Evolutionary conservation across 768 basidiomycete genomes (phyloP), one percentile per base, ranked within the genome.

Genomic region (Rhodotorula taiwanensis): DNA sequence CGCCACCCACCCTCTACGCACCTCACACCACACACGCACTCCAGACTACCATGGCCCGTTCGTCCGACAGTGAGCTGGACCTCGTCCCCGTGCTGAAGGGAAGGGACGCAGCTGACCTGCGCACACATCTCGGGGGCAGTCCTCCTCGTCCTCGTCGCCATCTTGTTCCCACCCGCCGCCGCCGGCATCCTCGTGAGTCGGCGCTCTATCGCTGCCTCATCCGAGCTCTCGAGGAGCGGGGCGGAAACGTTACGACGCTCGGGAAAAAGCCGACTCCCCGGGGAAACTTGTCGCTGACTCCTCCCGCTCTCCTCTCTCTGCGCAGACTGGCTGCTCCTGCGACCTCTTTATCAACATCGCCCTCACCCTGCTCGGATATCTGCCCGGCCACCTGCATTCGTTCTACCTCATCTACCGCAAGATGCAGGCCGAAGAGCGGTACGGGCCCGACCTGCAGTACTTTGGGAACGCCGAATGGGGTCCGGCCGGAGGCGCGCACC

Each of bases 301-400:
- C 36, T 39, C 16, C 16, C 36, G 36, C 16, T 16, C 36, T 9
- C 36, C 36, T 39, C 36, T 16, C 36, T 39, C 6, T 31, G 5
- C 23, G 2, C 49, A 50, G 49, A 20, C 16, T 13, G 82, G 86
- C 36, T 93, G 89, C 75, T 83, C 84, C 66, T 89, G 88, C 43
- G 64, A 65, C 25, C 78, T 92, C 51, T 80, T 91, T 71, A 88
- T 92, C 77, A 92, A 87, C 77, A 83, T 92, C 62, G 77, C 80
- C 62, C 76, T 92, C 72, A 90, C 89, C 0, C 76, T 86, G 55
- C 80, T 89, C 63, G 89, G 89, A 9, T 89, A 87, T 75, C 55
- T 65, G 33, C 58, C 64, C 13, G 64, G 66, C 20, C 66, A 68
- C 55, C 25, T 68, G 20, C 62, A 63, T 58, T 58, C 58, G 1